Conservation (phyloP, 2,329 filamentous ascomycete species). For the Cytospora chrysosperma region DNA sequence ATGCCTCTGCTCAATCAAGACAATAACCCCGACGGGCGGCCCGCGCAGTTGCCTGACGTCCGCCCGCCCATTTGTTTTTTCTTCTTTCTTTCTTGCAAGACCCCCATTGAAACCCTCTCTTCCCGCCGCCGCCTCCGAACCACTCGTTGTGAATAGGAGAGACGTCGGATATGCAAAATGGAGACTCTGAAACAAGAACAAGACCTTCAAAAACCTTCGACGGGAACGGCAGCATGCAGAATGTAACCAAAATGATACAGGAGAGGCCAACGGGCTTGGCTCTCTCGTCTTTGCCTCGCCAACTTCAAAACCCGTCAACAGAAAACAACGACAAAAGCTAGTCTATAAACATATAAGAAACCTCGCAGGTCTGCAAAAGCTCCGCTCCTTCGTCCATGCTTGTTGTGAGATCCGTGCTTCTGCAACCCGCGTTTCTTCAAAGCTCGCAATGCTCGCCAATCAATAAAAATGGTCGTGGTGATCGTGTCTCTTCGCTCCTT, state of each 20-base stretch:
- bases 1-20: background rate
- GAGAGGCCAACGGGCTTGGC: background rate
- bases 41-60: background rate
- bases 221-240: background rate
- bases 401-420: background rate
- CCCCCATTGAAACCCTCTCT: background rate
- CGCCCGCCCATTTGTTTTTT: background rate
- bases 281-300: background rate
- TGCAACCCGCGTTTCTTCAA: background rate
- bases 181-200: background rate
- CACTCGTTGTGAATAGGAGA: background rate
- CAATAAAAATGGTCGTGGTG: background rate
- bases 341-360: background rate
- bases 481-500: slow-evolving; percentile 4
- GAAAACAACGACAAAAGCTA: background rate
- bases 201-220: too few relatives aligned
- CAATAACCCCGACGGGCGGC: background rate
- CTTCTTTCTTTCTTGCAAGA: background rate
- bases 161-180: background rate
- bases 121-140: background rate
- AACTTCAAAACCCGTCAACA: background rate
- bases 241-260: background rate
- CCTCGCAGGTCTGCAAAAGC: background rate
- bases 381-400: background rate
- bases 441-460: slow-evolving; percentile 2